Evolutionary conservation across 805 yeast genomes (phyloP), one percentile per base, ranked within the genome.

Genomic region (Wickerhamiella occidentalis): DNA sequence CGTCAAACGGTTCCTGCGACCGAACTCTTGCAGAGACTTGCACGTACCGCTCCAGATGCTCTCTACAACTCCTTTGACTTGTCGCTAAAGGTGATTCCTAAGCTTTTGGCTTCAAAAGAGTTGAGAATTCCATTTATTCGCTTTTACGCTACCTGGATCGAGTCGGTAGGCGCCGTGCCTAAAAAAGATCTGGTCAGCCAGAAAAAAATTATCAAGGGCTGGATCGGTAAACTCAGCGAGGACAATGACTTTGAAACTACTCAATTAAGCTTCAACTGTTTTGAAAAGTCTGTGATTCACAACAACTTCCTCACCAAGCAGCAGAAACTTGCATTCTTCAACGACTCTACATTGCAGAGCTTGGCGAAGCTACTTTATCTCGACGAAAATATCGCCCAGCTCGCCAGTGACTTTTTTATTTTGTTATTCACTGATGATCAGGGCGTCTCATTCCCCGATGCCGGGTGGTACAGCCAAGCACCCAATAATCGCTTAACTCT

Each of bases 321-420:
- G 52, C 75, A 86, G 0, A 88, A 87, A 61, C 75, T 85, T 52
- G 77, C 78, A 52, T 73, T 87, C 13, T 74, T 90, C 58, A 85
- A 85, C 56, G 96, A 88, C 60, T 76, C 82, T 70, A 76, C 80
- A 19, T 59, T 86, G 51, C 70, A 72, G 23, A 78, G 78, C 48
- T 55, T 85, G 26, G 74, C 77, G 29, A 69, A 74, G 3, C 61
- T 85, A 2, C 78, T 72, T 45, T 68, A 69, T n/a, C 22, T 58
- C 0, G 64, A 68, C 33, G 58, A 64, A 11, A 64, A n/a, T 45
- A 59, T 45, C 1, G 51, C 45, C 1, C 29, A 44, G 3, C 49
- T 78, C 12, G 67, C 68, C 1, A 77, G 73, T 51, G 62, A 66
- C 2, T 75, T 82, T 51, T 66, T 85, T 55, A 49, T 68, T 12